A percentile compares a stretch with the other conserved stretches of the same genome.
phyloP scores from a whole-genome alignment of 371 early-diverging fungal genomes.

The Mucor irregularis region DNA sequence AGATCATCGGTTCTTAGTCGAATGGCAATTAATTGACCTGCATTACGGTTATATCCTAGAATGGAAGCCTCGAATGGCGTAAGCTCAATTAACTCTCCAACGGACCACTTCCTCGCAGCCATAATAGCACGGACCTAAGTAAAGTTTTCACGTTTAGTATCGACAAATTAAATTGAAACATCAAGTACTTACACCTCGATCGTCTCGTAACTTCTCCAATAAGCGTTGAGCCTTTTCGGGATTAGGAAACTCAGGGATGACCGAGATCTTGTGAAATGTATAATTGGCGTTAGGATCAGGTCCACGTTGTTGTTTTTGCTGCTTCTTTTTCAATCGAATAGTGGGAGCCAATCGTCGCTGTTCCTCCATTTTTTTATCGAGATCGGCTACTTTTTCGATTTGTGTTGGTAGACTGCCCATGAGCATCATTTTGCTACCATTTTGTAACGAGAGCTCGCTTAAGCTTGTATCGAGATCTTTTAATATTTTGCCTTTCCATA shows the following conservation, averaged over 20 bases:
- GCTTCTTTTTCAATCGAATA: constrained; percentile 3
- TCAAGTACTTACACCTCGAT: constrained; percentile 60
- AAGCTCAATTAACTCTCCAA: constrained; percentile 77
- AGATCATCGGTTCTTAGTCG: constrained; percentile 84
- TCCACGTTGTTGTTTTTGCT: background rate
- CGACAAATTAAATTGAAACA: background rate
- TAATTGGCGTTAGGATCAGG: constrained; percentile 42
- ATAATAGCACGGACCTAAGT: constrained; percentile 71
- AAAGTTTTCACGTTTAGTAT: background rate
- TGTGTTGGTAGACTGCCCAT: constrained; percentile 54
- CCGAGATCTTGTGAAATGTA: constrained; percentile 69
- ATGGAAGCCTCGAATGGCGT: constrained; percentile 79
- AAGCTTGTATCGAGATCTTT: constrained; percentile 20
- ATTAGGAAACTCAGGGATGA: constrained; percentile 64
- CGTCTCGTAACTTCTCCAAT: constrained; percentile 69
- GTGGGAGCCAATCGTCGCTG: constrained; percentile 8
- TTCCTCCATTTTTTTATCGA: constrained; percentile 34
- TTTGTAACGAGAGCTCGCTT: constrained; percentile 12
- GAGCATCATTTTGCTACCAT: constrained; percentile 50
- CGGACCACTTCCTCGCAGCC: constrained; percentile 74
- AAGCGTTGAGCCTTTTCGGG: constrained; percentile 63
- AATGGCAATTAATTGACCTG: constrained; percentile 82
- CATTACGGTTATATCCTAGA: constrained; percentile 87
- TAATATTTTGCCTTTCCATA: constrained; percentile 53
- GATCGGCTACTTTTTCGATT: constrained; percentile 42